Percentiles rank a stretch among this genome's conserved stretches.
Evolutionary conservation across 306 rosid species (phyloP).

Genomic region (Sphenostylis stenocarpa): DNA sequence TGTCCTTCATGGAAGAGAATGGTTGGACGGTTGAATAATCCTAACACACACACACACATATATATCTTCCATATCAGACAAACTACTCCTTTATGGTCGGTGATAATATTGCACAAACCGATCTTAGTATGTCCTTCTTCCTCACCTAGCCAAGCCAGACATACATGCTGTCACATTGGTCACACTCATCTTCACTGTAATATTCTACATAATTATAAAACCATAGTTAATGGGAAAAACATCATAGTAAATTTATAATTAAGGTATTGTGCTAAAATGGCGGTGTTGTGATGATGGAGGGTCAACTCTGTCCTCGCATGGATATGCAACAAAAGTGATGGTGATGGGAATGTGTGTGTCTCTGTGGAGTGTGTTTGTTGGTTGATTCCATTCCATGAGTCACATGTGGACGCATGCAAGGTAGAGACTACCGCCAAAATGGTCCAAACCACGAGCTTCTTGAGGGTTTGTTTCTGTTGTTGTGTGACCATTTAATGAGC

Average conservation of each 20-base stretch:
- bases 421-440: conserved; percentile 61
- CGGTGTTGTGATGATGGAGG: neutral
- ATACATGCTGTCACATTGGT: neutral
- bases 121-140: neutral
- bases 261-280: no score
- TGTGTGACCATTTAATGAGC: conserved; percentile 18
- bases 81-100: conserved; percentile 46
- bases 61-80: conserved; percentile 15
- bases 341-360: no score
- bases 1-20: conserved; percentile 22
- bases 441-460: conserved; percentile 67
- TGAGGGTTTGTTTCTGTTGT: conserved; percentile 8
- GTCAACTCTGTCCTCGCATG: no score
- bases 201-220: no score
- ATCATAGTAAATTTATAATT: no score
- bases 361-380: neutral
- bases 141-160: no score
- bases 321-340: no score
- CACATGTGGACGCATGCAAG: conserved; percentile 4
- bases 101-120: conserved; percentile 31
- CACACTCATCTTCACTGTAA: no score
- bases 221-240: neutral
- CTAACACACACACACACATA: neutral
- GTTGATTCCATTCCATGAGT: neutral
- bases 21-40: conserved; percentile 44